These are phyloP conservation scores for Microbotryomycetes sp. DNA, from an alignment of 1,284 basidiomycete species.

Conservation along the genomic window DNA sequence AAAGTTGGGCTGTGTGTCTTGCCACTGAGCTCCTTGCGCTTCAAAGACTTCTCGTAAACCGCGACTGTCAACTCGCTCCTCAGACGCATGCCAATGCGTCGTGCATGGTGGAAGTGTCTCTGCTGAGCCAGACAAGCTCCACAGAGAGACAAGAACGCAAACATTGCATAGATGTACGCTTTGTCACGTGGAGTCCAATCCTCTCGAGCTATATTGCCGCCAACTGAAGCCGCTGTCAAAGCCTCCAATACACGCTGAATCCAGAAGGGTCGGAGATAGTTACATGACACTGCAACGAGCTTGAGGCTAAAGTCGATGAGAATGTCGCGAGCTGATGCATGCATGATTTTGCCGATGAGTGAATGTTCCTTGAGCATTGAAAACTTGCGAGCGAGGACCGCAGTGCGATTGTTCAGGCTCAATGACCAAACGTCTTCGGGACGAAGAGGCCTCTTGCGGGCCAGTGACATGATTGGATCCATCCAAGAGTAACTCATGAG, in stretches of 20 bases:
- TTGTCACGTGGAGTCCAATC: conserved; percentile 42
- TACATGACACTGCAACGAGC: conserved; percentile 34
- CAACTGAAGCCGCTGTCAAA: conserved; percentile 1
- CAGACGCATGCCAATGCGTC: conserved; percentile 38
- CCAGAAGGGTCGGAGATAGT: not conserved
- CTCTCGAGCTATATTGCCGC: not conserved
- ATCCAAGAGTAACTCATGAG: conserved; percentile 73
- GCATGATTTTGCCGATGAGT: conserved; percentile 57
- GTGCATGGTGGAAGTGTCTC: conserved; percentile 37
- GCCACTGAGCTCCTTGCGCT: conserved; percentile 34
- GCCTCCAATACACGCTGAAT: not conserved
- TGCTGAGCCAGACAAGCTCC: conserved; percentile 42
- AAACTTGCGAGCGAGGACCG: conserved; percentile 21
- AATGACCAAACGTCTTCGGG: conserved; percentile 58
- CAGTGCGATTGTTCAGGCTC: conserved; percentile 55
- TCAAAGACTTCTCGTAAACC: conserved; percentile 38
- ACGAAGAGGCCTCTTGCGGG: not conserved
- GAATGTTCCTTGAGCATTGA: conserved; percentile 38
- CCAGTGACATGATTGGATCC: conserved; percentile 52
- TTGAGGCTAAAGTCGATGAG: conserved; percentile 66
- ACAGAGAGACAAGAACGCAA: conserved; percentile 37
- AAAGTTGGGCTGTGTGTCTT: not conserved
- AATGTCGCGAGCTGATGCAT: conserved; percentile 65
- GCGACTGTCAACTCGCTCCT: conserved; percentile 36
- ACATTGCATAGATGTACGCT: conserved; percentile 64